These are phyloP conservation scores for Aristolochia californica DNA, from an alignment of 164 flowering plant species.

Conservation along the genomic window DNA sequence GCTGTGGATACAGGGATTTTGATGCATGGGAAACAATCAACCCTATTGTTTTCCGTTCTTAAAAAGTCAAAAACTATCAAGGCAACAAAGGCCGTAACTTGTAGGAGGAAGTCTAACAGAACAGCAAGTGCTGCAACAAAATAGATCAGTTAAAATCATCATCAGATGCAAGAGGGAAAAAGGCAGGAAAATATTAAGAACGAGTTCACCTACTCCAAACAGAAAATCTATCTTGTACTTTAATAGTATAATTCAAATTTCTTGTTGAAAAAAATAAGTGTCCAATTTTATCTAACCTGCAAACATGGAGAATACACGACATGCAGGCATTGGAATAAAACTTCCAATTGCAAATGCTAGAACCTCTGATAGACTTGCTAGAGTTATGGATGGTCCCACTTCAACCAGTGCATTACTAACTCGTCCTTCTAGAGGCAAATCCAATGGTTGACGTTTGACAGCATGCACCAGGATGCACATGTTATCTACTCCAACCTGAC, in stretches of 20 bases:
- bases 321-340: slow-evolving; percentile 98
- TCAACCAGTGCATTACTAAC: slow-evolving; percentile 92
- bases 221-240: no score
- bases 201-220: no score
- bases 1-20: slow-evolving; percentile 32
- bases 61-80: slow-evolving; percentile 78
- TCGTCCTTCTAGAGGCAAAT: slow-evolving; percentile 72
- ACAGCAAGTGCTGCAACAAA: slow-evolving; percentile 79
- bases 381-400: slow-evolving; percentile 95
- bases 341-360: slow-evolving; percentile 97
- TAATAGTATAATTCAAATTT: background rate
- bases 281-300: slow-evolving; percentile 59
- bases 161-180: no score
- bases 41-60: slow-evolving; percentile 70
- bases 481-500: slow-evolving; percentile 96
- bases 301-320: slow-evolving; percentile 98
- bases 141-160: slow-evolving; percentile 5
- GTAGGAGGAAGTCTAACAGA: slow-evolving; percentile 90
- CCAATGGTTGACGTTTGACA: slow-evolving; percentile 72
- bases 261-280: background rate
- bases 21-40: slow-evolving; percentile 92
- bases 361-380: slow-evolving; percentile 88
- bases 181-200: no score
- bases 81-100: slow-evolving; percentile 97
- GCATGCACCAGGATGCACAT: slow-evolving; percentile 97